Percentiles rank a stretch among this genome's conserved stretches.
phyloP scores from a whole-genome alignment of 2,329 filamentous ascomycete species.

The Sporothrix mexicana region DNA sequence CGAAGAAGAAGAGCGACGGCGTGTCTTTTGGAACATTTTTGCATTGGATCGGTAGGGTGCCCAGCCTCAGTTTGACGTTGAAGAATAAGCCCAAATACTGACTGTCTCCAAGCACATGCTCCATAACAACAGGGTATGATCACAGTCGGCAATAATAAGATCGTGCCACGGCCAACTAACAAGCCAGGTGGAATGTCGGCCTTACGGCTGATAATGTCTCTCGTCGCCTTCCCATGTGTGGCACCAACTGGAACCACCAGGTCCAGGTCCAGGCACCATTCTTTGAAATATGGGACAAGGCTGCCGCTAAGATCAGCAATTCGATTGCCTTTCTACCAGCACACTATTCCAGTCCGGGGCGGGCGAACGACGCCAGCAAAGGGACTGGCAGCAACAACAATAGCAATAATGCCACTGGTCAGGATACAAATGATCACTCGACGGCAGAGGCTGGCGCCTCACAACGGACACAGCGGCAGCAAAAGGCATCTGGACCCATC shows the following conservation, averaged over 20 bases:
- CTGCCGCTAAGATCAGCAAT: conserved; percentile 6
- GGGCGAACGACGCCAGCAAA: neutral
- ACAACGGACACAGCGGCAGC: neutral
- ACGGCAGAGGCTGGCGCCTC: neutral
- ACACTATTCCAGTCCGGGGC: conserved; percentile 7
- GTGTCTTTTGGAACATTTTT: conserved; percentile 21
- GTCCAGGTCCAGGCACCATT: neutral
- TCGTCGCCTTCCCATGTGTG: neutral
- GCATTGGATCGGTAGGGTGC: neutral
- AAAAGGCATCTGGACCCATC: conserved; percentile 8
- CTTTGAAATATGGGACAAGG: conserved; percentile 22
- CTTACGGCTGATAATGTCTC: conserved; percentile 5
- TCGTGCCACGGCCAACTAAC: neutral
- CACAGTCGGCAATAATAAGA: neutral
- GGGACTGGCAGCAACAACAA: neutral
- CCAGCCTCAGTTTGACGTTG: neutral
- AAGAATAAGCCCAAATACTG: neutral
- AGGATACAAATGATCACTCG: neutral
- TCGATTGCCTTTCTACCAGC: conserved; percentile 14
- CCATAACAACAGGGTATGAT: conserved; percentile 15
- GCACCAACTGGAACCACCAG: conserved; percentile 13
- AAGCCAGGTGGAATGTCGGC: neutral
- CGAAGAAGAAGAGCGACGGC: conserved; percentile 3
- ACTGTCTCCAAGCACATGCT: neutral
- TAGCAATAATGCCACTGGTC: neutral